Evolutionary conservation across 345 rosid species (phyloP).

Genomic region (Linum tenue): DNA sequence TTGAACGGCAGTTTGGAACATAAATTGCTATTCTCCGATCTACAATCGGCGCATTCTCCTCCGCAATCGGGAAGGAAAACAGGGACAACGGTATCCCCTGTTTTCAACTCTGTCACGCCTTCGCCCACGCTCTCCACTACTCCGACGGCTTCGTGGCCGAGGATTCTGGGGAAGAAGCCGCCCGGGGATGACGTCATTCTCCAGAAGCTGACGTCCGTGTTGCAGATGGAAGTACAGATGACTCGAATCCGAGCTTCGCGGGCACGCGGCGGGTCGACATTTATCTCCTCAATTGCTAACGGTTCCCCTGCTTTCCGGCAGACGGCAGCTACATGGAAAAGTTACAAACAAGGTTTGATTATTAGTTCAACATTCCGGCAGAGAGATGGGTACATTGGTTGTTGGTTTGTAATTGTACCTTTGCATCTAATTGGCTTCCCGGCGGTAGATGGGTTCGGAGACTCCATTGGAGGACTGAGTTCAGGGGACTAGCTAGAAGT

Average conservation of each 20-base stretch:
- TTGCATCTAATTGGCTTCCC: constrained; percentile 58
- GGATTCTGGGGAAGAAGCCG: constrained; percentile 60
- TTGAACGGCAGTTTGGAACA: constrained; percentile 62
- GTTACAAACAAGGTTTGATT: not conserved
- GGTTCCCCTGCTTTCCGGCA: constrained; percentile 60
- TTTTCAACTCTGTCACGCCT: constrained; percentile 38
- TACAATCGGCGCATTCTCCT: constrained; percentile 52
- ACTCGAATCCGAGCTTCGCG: constrained; percentile 67
- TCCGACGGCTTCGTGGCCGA: constrained; percentile 89
- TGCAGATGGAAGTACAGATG: constrained; percentile 66
- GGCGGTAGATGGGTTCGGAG: constrained; percentile 12
- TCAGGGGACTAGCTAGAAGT: not conserved
- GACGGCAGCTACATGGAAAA: constrained; percentile 47
- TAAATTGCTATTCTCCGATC: constrained; percentile 60
- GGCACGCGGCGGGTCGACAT: constrained; percentile 61
- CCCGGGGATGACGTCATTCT: constrained; percentile 17
- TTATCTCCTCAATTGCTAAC: constrained; percentile 62
- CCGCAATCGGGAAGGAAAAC: constrained; percentile 65
- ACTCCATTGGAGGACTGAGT: not conserved
- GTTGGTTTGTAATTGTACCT: constrained; percentile 25
- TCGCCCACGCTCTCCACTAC: constrained; percentile 84
- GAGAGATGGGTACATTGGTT: too few species aligned
- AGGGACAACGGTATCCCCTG: constrained; percentile 68
- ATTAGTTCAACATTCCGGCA: not conserved
- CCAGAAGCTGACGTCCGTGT: constrained; percentile 74